Evolutionary conservation across 164 flowering plant species (phyloP), one percentile per base, ranked within the genome.

Genomic region (Piper longum): DNA sequence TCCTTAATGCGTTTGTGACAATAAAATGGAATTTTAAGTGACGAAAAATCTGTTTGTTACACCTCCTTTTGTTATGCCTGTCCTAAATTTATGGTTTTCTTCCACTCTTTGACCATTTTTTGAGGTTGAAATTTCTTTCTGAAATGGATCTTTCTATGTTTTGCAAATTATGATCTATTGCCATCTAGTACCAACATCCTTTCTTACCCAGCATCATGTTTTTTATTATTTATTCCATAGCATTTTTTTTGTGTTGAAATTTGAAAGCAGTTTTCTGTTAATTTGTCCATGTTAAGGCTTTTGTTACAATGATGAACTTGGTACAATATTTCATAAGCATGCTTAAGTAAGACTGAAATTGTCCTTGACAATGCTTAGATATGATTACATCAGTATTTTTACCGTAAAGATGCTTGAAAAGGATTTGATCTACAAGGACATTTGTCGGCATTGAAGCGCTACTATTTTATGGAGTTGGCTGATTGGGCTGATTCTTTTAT

Each of bases 401-500:
- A 79, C 91, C 41, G 82, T 92, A 62, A 82, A 82, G 72, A 71
- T 92, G 71, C 89, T 92, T 61, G 85, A 83, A 69, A 86, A 72
- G 96, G 93, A 62, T 92, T 92, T 77, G 70, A 77, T 66, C 72
- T 92, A 77, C 86, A 72, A 69, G 85, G 79, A 64, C 96, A 92
- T 79, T 70, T 92, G 62, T 67, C 76, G 76, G 86, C 98, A 17
- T 59, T 92, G 77, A 80, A 89, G 60, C 85, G 91, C 12, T 92
- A 87, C 73, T 89, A 92, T 75, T 85, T 92, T 66, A 89, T 92
- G 96, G 98, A 87, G 76, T 57, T 80, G 55, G 93, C 96, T 41
- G 98, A 92, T 67, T 92, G 98, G 98, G 96, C 91, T 43, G 91
- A 92, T 80, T 67, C 84, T 64, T 89, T 89, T 68, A 80, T 92